Evolutionary conservation across 1,139 yeast genomes (phyloP).

Genomic region (Protomyces gravidus): DNA sequence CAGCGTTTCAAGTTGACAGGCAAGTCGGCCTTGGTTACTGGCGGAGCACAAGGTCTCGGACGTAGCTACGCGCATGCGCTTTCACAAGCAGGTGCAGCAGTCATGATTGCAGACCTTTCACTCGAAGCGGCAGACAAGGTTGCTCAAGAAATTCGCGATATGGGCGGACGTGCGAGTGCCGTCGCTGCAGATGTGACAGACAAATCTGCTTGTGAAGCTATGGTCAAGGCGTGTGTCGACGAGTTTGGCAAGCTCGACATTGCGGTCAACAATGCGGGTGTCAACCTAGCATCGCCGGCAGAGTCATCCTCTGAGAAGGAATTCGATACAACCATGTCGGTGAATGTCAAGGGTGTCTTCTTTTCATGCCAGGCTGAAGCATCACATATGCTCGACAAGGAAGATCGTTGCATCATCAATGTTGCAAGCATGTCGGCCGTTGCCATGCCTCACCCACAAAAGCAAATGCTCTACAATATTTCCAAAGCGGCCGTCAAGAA

Average conservation of each 20-base stretch:
- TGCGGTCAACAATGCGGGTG: slow-evolving; percentile 93
- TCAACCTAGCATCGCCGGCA: slow-evolving; percentile 49
- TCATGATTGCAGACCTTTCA: slow-evolving; percentile 61
- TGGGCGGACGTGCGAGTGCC: slow-evolving; percentile 55
- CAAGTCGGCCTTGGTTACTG: slow-evolving; percentile 79
- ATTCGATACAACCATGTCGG: slow-evolving; percentile 47
- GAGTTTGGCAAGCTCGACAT: slow-evolving; percentile 86
- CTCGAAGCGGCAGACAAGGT: slow-evolving; percentile 55
- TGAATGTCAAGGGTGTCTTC: slow-evolving; percentile 73
- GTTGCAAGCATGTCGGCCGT: slow-evolving; percentile 64
- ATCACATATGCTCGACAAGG: slow-evolving; percentile 60
- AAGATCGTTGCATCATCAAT: slow-evolving; percentile 50
- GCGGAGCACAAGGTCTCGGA: slow-evolving; percentile 84
- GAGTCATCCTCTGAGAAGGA: slow-evolving; percentile 16
- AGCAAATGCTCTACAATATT: slow-evolving; percentile 58
- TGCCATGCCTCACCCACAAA: slow-evolving; percentile 63
- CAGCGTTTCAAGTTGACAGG: slow-evolving; percentile 55
- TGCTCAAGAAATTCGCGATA: slow-evolving; percentile 53
- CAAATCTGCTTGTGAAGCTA: slow-evolving; percentile 63
- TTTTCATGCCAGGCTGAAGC: slow-evolving; percentile 66
- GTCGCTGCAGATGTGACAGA: slow-evolving; percentile 24
- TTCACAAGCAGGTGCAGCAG: slow-evolving; percentile 88
- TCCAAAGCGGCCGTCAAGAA: slow-evolving; percentile 60
- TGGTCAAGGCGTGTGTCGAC: slow-evolving; percentile 78
- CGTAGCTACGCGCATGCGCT: slow-evolving; percentile 76